Conservation (phyloP, 257 asterid species). For the Ilex aquifolium region DNA sequence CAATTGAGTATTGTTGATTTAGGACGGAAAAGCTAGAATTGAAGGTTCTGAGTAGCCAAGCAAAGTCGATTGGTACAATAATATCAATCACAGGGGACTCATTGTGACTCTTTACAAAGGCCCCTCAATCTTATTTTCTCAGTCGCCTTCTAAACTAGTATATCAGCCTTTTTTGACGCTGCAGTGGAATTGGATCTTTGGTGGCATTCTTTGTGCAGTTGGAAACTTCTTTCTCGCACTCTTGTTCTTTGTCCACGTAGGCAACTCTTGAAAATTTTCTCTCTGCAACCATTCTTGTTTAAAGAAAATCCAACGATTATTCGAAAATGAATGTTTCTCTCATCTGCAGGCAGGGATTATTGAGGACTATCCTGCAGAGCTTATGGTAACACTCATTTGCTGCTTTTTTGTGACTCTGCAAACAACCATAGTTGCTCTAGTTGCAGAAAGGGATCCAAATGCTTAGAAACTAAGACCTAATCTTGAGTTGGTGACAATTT, state of each 20-base stretch:
- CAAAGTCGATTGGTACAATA: constrained; percentile 42
- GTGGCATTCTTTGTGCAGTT: constrained; percentile 41
- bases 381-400: constrained; percentile 39
- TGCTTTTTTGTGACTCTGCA: constrained; percentile 43
- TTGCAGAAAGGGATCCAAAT: too few species aligned
- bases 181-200: constrained; percentile 40
- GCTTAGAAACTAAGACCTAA: constrained; percentile 33
- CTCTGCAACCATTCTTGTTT: background rate
- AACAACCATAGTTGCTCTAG: constrained; percentile 36
- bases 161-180: constrained; percentile 17
- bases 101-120: constrained; percentile 52
- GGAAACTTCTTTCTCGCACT: constrained; percentile 34
- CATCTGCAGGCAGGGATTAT: constrained; percentile 51
- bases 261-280: too few species aligned
- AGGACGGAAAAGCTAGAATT: constrained; percentile 51
- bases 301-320: background rate
- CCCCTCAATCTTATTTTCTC: constrained; percentile 37
- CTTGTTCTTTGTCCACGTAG: constrained; percentile 58
- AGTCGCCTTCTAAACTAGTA: constrained; percentile 20
- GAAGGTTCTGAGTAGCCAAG: constrained; percentile 29
- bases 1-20: too few species aligned
- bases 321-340: background rate
- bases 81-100: constrained; percentile 45
- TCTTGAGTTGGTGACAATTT: constrained; percentile 37
- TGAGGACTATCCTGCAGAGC: too few species aligned